phyloP scores from a whole-genome alignment of 768 basidiomycete genomes.

The Calocybe cyanea region DNA sequence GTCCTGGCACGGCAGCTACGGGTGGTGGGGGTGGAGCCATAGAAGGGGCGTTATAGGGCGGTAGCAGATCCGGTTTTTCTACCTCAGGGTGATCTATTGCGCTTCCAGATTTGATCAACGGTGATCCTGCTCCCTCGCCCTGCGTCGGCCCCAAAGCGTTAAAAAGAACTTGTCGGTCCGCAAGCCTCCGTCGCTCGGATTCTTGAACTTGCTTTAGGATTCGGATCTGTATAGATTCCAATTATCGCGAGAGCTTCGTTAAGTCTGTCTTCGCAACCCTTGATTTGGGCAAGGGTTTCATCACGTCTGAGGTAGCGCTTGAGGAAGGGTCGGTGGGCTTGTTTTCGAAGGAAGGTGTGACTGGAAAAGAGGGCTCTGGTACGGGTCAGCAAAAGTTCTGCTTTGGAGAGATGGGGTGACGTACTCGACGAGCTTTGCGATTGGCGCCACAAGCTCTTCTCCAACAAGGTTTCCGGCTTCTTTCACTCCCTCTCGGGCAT shows the following conservation, averaged over 20 bases:
- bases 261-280: slow-evolving; percentile 47
- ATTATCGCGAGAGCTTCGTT: slow-evolving; percentile 59
- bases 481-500: slow-evolving; percentile 54
- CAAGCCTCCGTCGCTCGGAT: slow-evolving; percentile 30
- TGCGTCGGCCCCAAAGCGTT: slow-evolving; percentile 20
- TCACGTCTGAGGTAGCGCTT: slow-evolving; percentile 76
- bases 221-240: slow-evolving; percentile 53
- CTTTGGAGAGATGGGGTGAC: too few relatives aligned
- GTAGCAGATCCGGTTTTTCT: too few relatives aligned
- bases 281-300: slow-evolving; percentile 56
- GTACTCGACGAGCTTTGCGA: slow-evolving; percentile 48
- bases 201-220: slow-evolving; percentile 44
- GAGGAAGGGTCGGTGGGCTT: slow-evolving; percentile 65
- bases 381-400: too few relatives aligned
- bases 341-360: slow-evolving; percentile 50
- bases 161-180: slow-evolving; percentile 28
- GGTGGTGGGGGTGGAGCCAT: too few relatives aligned
- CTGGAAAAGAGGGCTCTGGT: slow-evolving; percentile 43
- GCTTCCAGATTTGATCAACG: too few relatives aligned
- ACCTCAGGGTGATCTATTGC: too few relatives aligned
- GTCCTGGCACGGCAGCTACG: too few relatives aligned
- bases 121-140: not conserved
- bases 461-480: slow-evolving; percentile 53
- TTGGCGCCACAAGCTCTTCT: slow-evolving; percentile 46
- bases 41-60: too few relatives aligned